Base-by-base conservation (phyloP, 352 stramenopile genomes). In the Pythium aquatile region DNA sequence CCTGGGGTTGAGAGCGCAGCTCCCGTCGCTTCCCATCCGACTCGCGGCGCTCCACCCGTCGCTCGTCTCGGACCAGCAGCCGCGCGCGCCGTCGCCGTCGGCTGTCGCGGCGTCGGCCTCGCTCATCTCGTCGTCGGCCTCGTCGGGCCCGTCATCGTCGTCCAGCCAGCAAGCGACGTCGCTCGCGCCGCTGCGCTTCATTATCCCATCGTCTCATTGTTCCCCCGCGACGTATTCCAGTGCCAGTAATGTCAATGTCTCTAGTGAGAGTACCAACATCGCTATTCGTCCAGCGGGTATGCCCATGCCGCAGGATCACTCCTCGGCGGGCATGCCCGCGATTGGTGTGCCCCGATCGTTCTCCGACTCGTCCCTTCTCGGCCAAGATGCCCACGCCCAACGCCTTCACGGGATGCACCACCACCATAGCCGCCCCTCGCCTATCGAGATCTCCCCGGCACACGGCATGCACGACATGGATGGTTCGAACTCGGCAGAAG, bases 151-250 rank as follows among this genome's bases (percentile, higher is more conserved):
- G 44, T 54, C 52, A 16, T 69, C 52, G n/a, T 68, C 76, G 17
- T 72, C 79, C n/a, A 63, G 17, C 33, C 65, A 72, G 37, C 59
- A 67, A 26, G 65, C 66, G 10, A 63, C 66, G 20, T 78, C 80
- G n/a, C 74, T 91, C 26, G 83, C 80, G 8, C 83, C 83, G 35
- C 78, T 91, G 30, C 80, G 83, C 57, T 91, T 91, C 66, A 90
- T 91, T 63, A 91, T 91, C 66, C 83, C 83, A 42, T 87, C 73
- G 24, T 84, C 81, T 1, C 73, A 79, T 58, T 77, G 73, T 69
- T 58, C 37, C 44, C 69, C 70, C 16, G 61, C 79, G 24, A 74
- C 62, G 61, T 66, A 62, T 51, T 52, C 64, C 47, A 64, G 49
- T 61, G 49, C 55, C 66, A 58, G 55, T 55, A 58, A 33, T 55